Evolutionary conservation across 805 yeast species (phyloP), one percentile per base, ranked within the genome.

Genomic region (Candida mattraensis): DNA sequence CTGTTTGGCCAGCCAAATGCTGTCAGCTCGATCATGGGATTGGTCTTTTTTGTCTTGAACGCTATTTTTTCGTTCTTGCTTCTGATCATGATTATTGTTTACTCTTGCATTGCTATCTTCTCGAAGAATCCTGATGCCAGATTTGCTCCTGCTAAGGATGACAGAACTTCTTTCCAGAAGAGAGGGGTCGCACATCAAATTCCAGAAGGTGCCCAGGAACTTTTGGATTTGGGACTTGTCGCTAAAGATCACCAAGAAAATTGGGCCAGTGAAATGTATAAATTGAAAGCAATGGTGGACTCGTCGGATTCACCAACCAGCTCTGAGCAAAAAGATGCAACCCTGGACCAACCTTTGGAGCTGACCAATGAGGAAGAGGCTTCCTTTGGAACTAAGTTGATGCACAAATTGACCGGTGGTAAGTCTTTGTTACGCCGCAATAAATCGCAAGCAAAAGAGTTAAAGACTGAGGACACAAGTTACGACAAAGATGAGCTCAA

Each of bases 61-160:
- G 96, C 96, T 5, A 94, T 91, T 4, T 88, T 85, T 55, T 78
- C 95, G 7, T 70, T 86, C 47, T 70, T 87, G 34, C 67, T 89
- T 49, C 71, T 89, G 58, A 48, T 88, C 22, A 61, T 81, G 66
- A 81, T 86, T 51, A 69, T 88, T 41, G 78, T 78, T 2, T 80
- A 83, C 48, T 73, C 81, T 37, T 58, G 63, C n/a, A 63, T 79
- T 51, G 78, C 85, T 7, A 43, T 84, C 1, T 69, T 80, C 48
- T 80, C 89, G 21, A 86, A 83, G 67, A 87, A 87, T 58, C 96
- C 96, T 18, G 96, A 87, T 61, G 79, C 88, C 8, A 76, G 93
- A 60, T 84, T 84, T 58, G 86, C 84, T 33, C 93, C 94, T 9
- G 94, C 95, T 8, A 80, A 71, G 52, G 97, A 89, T 63, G 96